Conservation (phyloP, 208 protist genomes). For the Sergeia podlipaevii region DNA sequence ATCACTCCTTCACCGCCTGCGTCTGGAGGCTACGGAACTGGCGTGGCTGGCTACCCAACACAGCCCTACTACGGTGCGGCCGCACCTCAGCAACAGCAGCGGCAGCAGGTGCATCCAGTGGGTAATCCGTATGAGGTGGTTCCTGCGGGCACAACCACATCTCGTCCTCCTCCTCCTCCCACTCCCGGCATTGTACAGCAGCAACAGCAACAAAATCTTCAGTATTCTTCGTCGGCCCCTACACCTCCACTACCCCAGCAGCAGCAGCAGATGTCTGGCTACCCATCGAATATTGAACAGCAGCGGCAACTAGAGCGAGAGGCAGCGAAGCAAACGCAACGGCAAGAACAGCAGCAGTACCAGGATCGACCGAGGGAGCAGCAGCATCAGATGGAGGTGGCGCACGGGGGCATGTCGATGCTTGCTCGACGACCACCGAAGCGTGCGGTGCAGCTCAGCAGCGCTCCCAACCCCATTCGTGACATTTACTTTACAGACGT, state of each 20-base stretch:
- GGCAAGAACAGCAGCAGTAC: neutral
- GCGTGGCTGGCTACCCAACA: neutral
- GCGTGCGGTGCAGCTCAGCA: conserved; percentile 41
- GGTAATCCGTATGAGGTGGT: conserved; percentile 12
- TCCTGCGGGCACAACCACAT: conserved; percentile 9
- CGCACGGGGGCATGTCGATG: neutral
- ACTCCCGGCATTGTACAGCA: conserved; percentile 2
- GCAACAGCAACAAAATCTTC: neutral
- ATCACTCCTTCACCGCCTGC: neutral
- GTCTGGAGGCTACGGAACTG: neutral
- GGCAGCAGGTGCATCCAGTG: conserved; percentile 7
- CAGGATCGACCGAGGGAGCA: neutral
- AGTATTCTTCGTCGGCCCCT: neutral
- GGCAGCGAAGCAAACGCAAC: neutral
- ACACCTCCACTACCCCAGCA: conserved; percentile 3
- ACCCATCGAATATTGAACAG: neutral
- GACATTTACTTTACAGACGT: conserved; percentile 41
- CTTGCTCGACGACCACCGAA: conserved; percentile 33
- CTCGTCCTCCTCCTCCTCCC: neutral
- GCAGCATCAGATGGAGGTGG: conserved; percentile 2
- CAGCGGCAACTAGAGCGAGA: too few species aligned
- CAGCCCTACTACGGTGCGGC: neutral
- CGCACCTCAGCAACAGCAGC: neutral
- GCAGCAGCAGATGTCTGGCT: neutral
- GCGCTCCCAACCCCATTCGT: conserved; percentile 50